Evolutionary conservation across 129 eudicot genomes (phyloP).

Genomic region (Centella asiatica): DNA sequence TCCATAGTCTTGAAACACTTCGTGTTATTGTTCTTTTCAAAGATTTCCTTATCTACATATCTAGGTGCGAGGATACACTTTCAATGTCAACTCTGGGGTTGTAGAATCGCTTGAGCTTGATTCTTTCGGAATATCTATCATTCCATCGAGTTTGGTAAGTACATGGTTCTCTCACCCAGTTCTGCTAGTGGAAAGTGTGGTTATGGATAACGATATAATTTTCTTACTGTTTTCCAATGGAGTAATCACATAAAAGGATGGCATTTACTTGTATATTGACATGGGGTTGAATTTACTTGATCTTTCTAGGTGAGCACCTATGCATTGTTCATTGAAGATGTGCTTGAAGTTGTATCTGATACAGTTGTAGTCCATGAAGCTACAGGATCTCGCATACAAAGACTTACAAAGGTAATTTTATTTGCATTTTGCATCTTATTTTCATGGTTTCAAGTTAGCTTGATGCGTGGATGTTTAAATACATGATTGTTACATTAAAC

Average conservation of each 20-base stretch:
- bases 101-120: constrained; percentile 81
- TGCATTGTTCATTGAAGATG: constrained; percentile 58
- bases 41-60: constrained; percentile 3
- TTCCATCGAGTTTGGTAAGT: constrained; percentile 85
- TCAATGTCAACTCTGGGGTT: constrained; percentile 61
- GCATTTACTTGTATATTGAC: not conserved
- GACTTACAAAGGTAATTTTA: constrained; percentile 60
- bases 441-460: not conserved
- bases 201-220: not conserved
- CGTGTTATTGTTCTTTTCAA: not conserved
- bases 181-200: not conserved
- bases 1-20: not conserved
- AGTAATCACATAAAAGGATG: not conserved
- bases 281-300: not conserved
- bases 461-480: not conserved
- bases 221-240: not conserved
- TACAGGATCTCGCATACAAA: constrained; percentile 60
- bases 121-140: constrained; percentile 74
- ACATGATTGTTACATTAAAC: not conserved
- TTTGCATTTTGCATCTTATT: constrained; percentile 7
- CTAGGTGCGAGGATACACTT: constrained; percentile 79
- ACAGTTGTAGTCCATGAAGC: constrained; percentile 70
- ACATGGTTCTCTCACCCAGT: constrained; percentile 5
- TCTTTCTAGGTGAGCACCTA: constrained; percentile 67
- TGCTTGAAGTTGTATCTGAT: constrained; percentile 56